Base-by-base conservation (phyloP, 441 rosid species). In the Adansonia rubrostipa region DNA sequence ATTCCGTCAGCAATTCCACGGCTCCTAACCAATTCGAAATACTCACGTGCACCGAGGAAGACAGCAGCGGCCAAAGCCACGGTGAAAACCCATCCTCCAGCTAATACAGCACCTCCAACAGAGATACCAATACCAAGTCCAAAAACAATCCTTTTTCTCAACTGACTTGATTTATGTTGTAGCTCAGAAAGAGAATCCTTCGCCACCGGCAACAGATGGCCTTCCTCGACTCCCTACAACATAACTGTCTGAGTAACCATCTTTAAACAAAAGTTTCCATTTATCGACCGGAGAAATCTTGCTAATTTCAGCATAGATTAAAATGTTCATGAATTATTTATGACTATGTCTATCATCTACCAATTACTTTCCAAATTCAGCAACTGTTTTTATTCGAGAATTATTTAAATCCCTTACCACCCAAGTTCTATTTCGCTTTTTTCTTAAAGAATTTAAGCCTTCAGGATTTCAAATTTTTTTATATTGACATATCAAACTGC, bases 21-120 rank as follows among this genome's bases (percentile, higher is more conserved):
- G 77, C 97, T 94, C 74, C 97, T 85, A 73, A 96, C 97, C 79
- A 94, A 83, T 82, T 93, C 97, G 82, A 96, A 94, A 84, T 94
- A 96, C 81, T 96, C 97, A 0, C 94, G 91, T n/a, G 99, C 82
- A 71, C 93, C 97, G 8, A 88, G 86, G 53, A 96, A 96, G 54
- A 94, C 95, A 76, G 89, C 89, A 63, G 87, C 89, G 0, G 93
- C 89, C 80, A 95, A 48, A 20, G 86, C 91, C 76, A 85, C 57
- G 0, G 98, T 88, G 77, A 93, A 95, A 79, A 86, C 82, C 97
- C 97, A 92, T 75, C 95, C 94, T 71, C 98, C 98, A 53, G 94
- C 94, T 85, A 93, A 82, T 53, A 96, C 92, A 79, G 93, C 85
- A 65, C 89, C 96, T 64, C 96, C 99, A 28, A 78, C 90, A 13